Percentiles rank a stretch among this genome's conserved stretches.
Evolutionary conservation across 2,329 filamentous ascomycete genomes (phyloP).

Genomic region (Dothistroma pini): DNA sequence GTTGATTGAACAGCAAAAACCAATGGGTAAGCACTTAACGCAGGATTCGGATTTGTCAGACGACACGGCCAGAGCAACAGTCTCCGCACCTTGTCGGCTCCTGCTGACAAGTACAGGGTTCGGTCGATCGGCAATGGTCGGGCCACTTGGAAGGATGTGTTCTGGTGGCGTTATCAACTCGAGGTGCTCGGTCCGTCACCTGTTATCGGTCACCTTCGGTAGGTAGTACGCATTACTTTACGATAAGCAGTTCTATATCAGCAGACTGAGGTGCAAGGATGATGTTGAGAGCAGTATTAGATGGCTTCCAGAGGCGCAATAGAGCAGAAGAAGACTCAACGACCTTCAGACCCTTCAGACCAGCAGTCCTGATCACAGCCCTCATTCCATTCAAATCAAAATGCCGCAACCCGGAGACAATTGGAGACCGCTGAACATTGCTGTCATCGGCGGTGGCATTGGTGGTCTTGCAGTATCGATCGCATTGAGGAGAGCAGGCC

Average conservation of each 20-base stretch:
- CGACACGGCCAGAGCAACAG: not conserved
- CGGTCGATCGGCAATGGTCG: not conserved
- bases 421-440: constrained; percentile 31
- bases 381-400: not conserved
- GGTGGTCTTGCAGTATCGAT: constrained; percentile 52
- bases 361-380: not conserved
- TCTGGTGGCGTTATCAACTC: not conserved
- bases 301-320: constrained; percentile 9
- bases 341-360: not conserved
- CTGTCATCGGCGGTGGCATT: constrained; percentile 51
- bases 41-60: not conserved
- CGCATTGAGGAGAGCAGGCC: constrained; percentile 52
- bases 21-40: not conserved
- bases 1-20: not conserved
- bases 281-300: constrained; percentile 17
- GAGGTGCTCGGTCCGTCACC: constrained; percentile 4
- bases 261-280: constrained; percentile 6
- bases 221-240: not conserved
- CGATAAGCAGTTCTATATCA: constrained; percentile 3
- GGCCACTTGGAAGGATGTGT: not conserved
- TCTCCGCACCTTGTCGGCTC: not conserved
- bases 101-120: not conserved
- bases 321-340: constrained; percentile 1
- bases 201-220: not conserved
- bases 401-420: constrained; percentile 16